These are phyloP conservation scores for Eimeria zaria DNA, from an alignment of 169 alveolate species.

Conservation along the genomic window DNA sequence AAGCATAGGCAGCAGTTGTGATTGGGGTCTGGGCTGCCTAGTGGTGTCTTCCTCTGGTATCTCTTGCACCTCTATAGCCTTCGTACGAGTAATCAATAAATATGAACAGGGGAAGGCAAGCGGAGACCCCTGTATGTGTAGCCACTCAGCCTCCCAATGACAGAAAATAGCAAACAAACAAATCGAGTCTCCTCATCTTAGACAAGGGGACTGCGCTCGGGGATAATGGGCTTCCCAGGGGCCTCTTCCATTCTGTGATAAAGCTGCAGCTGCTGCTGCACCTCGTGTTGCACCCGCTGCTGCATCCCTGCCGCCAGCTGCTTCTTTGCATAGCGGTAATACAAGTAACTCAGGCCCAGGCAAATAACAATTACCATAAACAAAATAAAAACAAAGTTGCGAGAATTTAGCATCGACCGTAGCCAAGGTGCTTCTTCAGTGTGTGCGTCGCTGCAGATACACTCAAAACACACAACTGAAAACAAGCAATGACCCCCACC, in stretches of 20 bases:
- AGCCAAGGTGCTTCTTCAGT: constrained; percentile 79
- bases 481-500: not conserved
- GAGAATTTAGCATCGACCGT: constrained; percentile 62
- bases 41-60: not conserved
- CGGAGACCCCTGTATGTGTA: not conserved
- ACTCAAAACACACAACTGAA: not conserved
- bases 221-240: constrained; percentile 28
- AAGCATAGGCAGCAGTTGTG: not conserved
- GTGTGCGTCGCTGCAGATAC: constrained; percentile 75
- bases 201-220: constrained; percentile 67
- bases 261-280: constrained; percentile 79
- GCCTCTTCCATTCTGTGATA: constrained; percentile 75
- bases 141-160: not conserved
- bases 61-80: not conserved
- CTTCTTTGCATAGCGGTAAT: constrained; percentile 69
- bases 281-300: constrained; percentile 66
- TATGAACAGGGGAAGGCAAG: not conserved
- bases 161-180: not conserved
- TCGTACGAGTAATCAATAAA: not conserved
- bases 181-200: not conserved
- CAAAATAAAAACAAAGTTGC: constrained; percentile 41
- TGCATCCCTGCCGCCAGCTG: constrained; percentile 54
- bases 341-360: constrained; percentile 45
- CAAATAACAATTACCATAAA: constrained; percentile 47
- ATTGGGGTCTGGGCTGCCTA: not conserved